These are phyloP conservation scores for Lactarius tabidus DNA, from an alignment of 768 basidiomycete genomes.

Conservation along the genomic window DNA sequence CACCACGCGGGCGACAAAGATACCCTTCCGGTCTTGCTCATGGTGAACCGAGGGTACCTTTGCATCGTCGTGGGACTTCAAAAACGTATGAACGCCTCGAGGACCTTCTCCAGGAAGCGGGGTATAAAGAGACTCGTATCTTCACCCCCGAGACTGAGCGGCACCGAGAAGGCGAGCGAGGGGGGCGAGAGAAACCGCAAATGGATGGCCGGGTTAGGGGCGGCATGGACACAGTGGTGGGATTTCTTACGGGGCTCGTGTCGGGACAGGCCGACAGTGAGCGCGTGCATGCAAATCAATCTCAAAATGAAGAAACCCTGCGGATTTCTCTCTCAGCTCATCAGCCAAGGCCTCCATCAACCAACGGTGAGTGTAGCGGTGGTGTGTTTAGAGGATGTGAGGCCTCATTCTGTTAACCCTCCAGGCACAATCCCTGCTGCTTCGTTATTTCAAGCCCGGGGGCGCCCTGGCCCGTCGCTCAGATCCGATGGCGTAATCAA, in stretches of 20 bases:
- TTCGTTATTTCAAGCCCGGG: slow-evolving; percentile 19
- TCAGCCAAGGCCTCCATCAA: not conserved
- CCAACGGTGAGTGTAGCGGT: slow-evolving; percentile 2
- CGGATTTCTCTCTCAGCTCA: not conserved
- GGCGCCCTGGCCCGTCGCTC: not conserved
- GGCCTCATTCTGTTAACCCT: not conserved
- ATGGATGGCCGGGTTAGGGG: slow-evolving; percentile 37
- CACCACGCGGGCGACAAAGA: slow-evolving; percentile 31
- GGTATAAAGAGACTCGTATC: slow-evolving; percentile 89
- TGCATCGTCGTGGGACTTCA: slow-evolving; percentile 76
- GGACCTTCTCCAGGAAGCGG: slow-evolving; percentile 80
- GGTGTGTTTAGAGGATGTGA: not conserved
- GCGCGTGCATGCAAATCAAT: slow-evolving; percentile 28
- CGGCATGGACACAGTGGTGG: slow-evolving; percentile 54
- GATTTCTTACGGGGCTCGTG: slow-evolving; percentile 62
- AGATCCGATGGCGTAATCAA: slow-evolving; percentile 21
- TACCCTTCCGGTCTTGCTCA: slow-evolving; percentile 53
- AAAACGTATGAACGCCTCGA: slow-evolving; percentile 80
- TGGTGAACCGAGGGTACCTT: slow-evolving; percentile 50
- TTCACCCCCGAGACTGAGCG: slow-evolving; percentile 81
- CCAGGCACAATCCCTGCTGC: not conserved
- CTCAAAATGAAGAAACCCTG: slow-evolving; percentile 16
- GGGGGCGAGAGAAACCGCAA: slow-evolving; percentile 1
- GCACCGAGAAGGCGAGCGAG: slow-evolving; percentile 29
- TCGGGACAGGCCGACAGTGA: slow-evolving; percentile 32